These are phyloP conservation scores for Globisporangium cederbergense DNA, from an alignment of 352 stramenopile genomes.

Conservation along the genomic window DNA sequence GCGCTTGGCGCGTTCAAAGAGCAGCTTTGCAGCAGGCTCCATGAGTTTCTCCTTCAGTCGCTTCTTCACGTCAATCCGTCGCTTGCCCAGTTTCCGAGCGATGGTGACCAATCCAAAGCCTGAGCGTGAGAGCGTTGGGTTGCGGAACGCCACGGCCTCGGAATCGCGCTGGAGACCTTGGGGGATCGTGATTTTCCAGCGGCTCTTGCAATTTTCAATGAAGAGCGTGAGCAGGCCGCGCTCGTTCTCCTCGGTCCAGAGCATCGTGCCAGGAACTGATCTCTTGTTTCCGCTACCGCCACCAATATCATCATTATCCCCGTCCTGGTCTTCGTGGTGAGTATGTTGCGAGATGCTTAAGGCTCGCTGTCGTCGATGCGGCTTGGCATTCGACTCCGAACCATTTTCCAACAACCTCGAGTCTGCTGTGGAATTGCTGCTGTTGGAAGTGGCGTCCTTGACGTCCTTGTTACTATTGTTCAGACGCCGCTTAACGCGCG, in stretches of 20 bases:
- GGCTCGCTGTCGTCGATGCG: conserved; percentile 9
- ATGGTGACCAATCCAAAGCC: conserved; percentile 66
- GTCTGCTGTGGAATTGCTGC: neutral
- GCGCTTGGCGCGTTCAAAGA: conserved; percentile 57
- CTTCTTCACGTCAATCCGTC: conserved; percentile 79
- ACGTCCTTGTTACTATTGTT: conserved; percentile 8
- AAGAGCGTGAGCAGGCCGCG: conserved; percentile 60
- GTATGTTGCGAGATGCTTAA: neutral
- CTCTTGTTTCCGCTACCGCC: neutral
- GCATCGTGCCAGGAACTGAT: conserved; percentile 14
- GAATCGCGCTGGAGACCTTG: conserved; percentile 53
- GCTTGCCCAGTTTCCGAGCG: conserved; percentile 55
- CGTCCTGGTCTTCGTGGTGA: neutral
- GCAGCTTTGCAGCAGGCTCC: conserved; percentile 51
- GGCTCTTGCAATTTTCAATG: conserved; percentile 60
- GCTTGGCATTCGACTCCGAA: conserved; percentile 13
- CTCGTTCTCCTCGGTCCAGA: conserved; percentile 58
- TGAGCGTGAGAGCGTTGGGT: conserved; percentile 49
- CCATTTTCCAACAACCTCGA: conserved; percentile 5
- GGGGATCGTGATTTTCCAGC: conserved; percentile 60
- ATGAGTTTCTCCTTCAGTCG: conserved; percentile 64
- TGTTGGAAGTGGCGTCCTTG: conserved; percentile 3
- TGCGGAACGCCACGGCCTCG: conserved; percentile 61
- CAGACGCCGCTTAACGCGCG: conserved; percentile 29
- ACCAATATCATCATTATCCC: neutral